These are phyloP conservation scores for Cucurbita moschata DNA, from an alignment of 306 rosid species.

Conservation along the genomic window DNA sequence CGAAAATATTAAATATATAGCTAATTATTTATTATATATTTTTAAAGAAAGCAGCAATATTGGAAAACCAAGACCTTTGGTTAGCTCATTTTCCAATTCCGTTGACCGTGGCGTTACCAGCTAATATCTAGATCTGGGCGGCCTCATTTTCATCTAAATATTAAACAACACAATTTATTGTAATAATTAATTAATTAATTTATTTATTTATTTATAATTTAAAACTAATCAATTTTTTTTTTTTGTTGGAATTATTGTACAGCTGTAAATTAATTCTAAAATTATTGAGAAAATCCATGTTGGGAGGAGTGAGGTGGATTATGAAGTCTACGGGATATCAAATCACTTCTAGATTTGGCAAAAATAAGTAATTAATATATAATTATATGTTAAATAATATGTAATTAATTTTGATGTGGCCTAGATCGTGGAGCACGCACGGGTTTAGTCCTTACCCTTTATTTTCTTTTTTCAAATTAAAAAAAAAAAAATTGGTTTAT, in stretches of 20 bases:
- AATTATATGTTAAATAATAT: neutral
- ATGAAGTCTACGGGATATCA: neutral
- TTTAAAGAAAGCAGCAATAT: neutral
- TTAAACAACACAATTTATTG: neutral
- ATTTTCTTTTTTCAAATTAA: no score
- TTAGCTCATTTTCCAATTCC: neutral
- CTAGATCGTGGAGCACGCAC: neutral
- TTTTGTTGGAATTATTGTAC: neutral
- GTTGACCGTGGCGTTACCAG: neutral
- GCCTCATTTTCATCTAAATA: neutral
- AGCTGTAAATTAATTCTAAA: neutral
- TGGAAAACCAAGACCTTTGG: neutral
- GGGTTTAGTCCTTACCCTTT: neutral
- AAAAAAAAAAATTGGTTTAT: no score
- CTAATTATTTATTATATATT: no score
- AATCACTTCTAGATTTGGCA: neutral
- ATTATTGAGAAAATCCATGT: neutral
- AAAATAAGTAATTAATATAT: neutral
- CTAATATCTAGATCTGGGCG: neutral
- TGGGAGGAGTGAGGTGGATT: neutral
- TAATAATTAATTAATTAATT: neutral
- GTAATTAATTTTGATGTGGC: neutral
- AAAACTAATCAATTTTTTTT: neutral
- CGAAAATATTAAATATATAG: no score
- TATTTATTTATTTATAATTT: neutral